Base-by-base conservation (phyloP, 768 basidiomycete genomes). In the Tylopilus rubrobrunneus region DNA sequence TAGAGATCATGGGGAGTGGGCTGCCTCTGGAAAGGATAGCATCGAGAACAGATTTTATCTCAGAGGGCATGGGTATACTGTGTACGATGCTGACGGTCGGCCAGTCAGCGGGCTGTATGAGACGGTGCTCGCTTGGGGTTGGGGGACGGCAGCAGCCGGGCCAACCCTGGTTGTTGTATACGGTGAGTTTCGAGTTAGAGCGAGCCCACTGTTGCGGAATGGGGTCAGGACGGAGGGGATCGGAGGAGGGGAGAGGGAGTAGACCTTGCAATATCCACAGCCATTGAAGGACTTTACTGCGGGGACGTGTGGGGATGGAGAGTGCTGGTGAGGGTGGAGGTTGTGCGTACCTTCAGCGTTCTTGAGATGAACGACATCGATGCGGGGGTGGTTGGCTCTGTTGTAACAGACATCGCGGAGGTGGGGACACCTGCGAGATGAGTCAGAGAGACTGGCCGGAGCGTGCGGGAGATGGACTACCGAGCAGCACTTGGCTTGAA, bases 121-220 rank as follows among this genome's bases (percentile, higher is more conserved):
- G 67, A 57, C 78, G 76, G 61, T 79, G 76, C 68, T 92, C 90
- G 51, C 65, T 72, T 17, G 74, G 60, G 28, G 71, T 71, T 2
- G 90, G 90, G 0, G 89, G 74, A n/a, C 89, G 84, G 76, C 90
- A 93, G 75, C 90, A 93, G 37, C 90, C 90, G 40, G 91, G 91
- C 88, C 89, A 92, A 21, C 90, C 90, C 33, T 79, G 80, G 62
- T 92, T 92, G 65, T 78, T 73, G 65, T 80, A 81, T 17, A 81
- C 80, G 31, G 78, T 71, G 48, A 73, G 72, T 64, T 83, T 84
- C 53, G 80, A 81, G 63, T 76, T 79, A 10, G 75, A 76, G 58
- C 78, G 78, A 55, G 87, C 87, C 89, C 88, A 91, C 89, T 90
- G 71, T 48, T 39, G 55, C 48, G 44, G 53, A 58, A 59, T 55